phyloP scores from a whole-genome alignment of 495 filamentous ascomycete genomes.

The Platismatia glauca region DNA sequence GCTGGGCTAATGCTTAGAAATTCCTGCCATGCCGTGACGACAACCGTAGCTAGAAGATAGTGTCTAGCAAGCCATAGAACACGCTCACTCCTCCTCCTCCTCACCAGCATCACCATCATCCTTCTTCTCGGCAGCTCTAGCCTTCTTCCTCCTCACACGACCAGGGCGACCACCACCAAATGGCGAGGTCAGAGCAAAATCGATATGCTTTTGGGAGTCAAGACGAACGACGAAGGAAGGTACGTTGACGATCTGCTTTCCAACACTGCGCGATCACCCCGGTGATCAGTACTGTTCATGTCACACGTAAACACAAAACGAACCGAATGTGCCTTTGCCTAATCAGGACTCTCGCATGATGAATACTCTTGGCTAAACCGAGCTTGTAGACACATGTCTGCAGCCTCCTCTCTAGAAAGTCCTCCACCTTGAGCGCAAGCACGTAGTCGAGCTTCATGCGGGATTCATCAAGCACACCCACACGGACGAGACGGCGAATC shows the following conservation, averaged over 20 bases:
- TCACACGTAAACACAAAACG: neutral
- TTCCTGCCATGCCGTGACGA: neutral
- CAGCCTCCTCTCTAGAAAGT: slow-evolving; percentile 98
- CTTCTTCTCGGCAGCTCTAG: slow-evolving; percentile 84
- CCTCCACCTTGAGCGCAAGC: slow-evolving; percentile 91
- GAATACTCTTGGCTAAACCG: slow-evolving; percentile 97
- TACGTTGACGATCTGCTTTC: slow-evolving; percentile 99
- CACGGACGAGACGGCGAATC: slow-evolving; percentile 98
- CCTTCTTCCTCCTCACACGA: slow-evolving; percentile 98
- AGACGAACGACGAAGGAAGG: slow-evolving; percentile 98
- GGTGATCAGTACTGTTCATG: neutral
- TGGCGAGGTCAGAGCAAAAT: slow-evolving; percentile 94
- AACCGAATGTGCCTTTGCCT: slow-evolving; percentile 95
- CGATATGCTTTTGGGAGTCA: slow-evolving; percentile 99
- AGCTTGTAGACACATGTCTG: slow-evolving; percentile 99
- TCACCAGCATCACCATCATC: slow-evolving; percentile 77
- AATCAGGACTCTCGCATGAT: slow-evolving; percentile 99
- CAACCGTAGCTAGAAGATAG: neutral
- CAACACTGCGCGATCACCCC: slow-evolving; percentile 48
- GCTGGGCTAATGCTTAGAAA: neutral
- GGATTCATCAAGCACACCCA: slow-evolving; percentile 98
- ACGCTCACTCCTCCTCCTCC: slow-evolving; percentile 74
- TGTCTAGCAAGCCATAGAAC: slow-evolving; percentile 21
- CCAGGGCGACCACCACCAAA: slow-evolving; percentile 95
- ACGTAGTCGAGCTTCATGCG: slow-evolving; percentile 99